A percentile compares a stretch with the other conserved stretches of the same genome.
phyloP scores from a whole-genome alignment of 768 basidiomycete species.

The Auriscalpium microsporum region DNA sequence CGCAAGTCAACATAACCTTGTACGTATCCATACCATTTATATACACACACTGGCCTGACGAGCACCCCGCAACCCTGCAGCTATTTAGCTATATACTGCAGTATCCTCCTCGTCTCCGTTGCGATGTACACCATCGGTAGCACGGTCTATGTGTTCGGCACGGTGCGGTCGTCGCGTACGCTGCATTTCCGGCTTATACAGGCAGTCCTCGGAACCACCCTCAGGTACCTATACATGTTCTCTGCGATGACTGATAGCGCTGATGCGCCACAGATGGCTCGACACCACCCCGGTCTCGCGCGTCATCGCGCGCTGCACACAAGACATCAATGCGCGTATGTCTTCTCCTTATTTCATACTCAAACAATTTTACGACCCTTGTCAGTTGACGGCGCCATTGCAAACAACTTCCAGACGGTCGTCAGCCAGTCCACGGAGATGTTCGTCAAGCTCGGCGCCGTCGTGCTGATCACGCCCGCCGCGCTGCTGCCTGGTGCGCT shows the following conservation, averaged over 20 bases:
- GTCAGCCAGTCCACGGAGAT: constrained; percentile 26
- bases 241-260: not conserved
- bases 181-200: constrained; percentile 46
- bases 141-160: constrained; percentile 36
- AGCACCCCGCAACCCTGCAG: constrained; percentile 20
- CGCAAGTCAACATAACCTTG: constrained; percentile 27
- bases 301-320: constrained; percentile 57
- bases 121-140: constrained; percentile 27
- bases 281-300: constrained; percentile 47
- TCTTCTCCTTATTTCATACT: not conserved
- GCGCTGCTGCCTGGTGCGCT: constrained; percentile 32
- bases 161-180: constrained; percentile 41
- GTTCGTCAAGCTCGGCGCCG: constrained; percentile 25
- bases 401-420: constrained; percentile 18
- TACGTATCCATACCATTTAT: constrained; percentile 1
- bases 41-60: constrained; percentile 2
- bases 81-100: constrained; percentile 37
- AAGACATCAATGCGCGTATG: constrained; percentile 42
- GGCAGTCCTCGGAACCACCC: constrained; percentile 49
- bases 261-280: constrained; percentile 30
- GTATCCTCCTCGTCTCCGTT: constrained; percentile 26
- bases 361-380: not conserved
- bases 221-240: constrained; percentile 20
- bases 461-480: constrained; percentile 23
- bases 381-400: constrained; percentile 29